These are phyloP conservation scores for Calonectria leucothoes DNA, from an alignment of 2,329 filamentous ascomycete species.

Conservation along the genomic window DNA sequence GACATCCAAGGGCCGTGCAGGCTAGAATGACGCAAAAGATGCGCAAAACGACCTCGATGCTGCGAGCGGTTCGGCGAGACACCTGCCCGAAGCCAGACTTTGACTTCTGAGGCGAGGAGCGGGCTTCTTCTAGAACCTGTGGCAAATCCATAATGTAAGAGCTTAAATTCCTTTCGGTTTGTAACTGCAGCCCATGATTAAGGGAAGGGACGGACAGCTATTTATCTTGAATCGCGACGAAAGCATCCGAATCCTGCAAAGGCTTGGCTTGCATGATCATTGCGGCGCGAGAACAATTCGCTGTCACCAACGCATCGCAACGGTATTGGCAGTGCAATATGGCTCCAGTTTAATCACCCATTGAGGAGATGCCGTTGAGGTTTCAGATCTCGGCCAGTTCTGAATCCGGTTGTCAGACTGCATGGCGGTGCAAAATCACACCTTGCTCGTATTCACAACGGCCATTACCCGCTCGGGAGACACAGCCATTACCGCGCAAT, in stretches of 20 bases:
- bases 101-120: neutral
- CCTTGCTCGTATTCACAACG: neutral
- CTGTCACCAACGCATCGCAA: neutral
- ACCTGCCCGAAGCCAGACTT: neutral
- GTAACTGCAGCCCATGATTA: neutral
- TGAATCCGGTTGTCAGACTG: neutral
- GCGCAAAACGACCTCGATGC: neutral
- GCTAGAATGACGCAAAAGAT: neutral
- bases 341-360: neutral
- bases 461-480: neutral
- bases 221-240: neutral
- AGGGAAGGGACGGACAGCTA: neutral
- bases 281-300: neutral
- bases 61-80: neutral
- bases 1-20: neutral
- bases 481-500: neutral
- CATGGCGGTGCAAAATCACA: neutral
- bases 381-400: neutral
- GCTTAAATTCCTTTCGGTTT: neutral
- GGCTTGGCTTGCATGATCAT: neutral
- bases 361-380: neutral
- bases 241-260: neutral
- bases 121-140: neutral
- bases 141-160: neutral
- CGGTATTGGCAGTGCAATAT: neutral